Base-by-base conservation (phyloP, 805 yeast genomes). In the Alloascoidea africana region DNA sequence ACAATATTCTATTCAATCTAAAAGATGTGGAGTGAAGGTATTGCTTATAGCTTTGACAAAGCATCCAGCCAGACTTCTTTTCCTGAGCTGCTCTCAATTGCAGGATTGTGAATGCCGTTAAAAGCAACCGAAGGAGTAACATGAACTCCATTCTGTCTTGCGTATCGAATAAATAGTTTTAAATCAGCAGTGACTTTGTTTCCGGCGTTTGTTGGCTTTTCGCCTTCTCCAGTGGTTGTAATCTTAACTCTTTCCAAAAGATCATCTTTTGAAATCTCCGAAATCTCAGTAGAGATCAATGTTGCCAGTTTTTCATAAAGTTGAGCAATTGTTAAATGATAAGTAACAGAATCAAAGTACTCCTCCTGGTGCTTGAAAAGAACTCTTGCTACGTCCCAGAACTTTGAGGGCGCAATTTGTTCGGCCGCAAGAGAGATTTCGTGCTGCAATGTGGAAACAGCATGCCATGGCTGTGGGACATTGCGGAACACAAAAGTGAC, bases 401-500 rank as follows among this genome's bases (percentile, higher is more conserved):
- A 73, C 43, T 59, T 54, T 1, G 51, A 54, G 1, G 82, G 78
- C 13, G 59, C 62, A n/a, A 60, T 43, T 36, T 68, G 60, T 35
- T 43, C 47, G n/a, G 80, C 81, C 0, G 77, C 86, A 17, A 85
- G 54, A 0, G 80, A 66, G 33, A 80, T 79, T 50, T 85, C 94
- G 52, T 79, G 78, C 32, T 74, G 60, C 27, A 72, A 56, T 3
- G 71, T 67, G 1, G 89, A 76, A 39, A 74, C 71, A 34, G 87
- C 77, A 53, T 85, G 95, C 94, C 94, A 85, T 45, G 93, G 91
- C 60, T 85, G 95, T n/a, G 80, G 64, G 32, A 77, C 85, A 49
- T 82, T 78, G 43, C 75, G 67, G 54, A 78, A 72, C 6, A 74
- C 69, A 42, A 82, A 66, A 6, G 39, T 16, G 17, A 39, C 41